Evolutionary conservation across 345 rosid species (phyloP).

Genomic region (Carallia brachiata): DNA sequence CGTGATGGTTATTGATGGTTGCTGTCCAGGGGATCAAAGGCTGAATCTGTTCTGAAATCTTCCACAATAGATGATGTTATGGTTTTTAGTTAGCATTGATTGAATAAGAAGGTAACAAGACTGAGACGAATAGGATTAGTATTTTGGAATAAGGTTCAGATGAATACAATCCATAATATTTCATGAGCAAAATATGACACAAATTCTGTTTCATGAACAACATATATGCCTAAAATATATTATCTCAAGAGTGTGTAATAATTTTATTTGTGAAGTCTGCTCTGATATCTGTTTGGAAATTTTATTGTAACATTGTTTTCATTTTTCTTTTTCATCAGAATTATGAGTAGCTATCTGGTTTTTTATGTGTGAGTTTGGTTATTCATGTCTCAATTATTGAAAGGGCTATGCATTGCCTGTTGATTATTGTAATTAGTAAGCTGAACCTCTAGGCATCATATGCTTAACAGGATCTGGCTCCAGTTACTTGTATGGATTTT

Average conservation of each 20-base stretch:
- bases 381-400: not conserved
- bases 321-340: not conserved
- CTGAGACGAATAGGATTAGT: too few species aligned
- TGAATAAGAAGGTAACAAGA: too few species aligned
- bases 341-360: not conserved
- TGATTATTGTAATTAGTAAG: too few species aligned
- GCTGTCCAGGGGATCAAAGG: not conserved
- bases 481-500: conserved; percentile 88
- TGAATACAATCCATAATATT: too few species aligned
- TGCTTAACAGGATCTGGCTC: conserved; percentile 81
- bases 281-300: not conserved
- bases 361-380: not conserved
- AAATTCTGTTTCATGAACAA: too few species aligned
- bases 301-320: not conserved
- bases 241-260: too few species aligned
- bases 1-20: not conserved
- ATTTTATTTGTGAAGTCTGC: too few species aligned
- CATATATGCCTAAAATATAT: not conserved
- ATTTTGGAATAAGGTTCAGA: too few species aligned
- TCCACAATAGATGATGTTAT: not conserved
- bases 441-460: too few species aligned
- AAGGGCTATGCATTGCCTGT: not conserved
- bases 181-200: too few species aligned
- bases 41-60: not conserved
- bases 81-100: too few species aligned